Evolutionary conservation across 2,329 filamentous ascomycete species (phyloP).

Genomic region (Monosporascus ibericus): DNA sequence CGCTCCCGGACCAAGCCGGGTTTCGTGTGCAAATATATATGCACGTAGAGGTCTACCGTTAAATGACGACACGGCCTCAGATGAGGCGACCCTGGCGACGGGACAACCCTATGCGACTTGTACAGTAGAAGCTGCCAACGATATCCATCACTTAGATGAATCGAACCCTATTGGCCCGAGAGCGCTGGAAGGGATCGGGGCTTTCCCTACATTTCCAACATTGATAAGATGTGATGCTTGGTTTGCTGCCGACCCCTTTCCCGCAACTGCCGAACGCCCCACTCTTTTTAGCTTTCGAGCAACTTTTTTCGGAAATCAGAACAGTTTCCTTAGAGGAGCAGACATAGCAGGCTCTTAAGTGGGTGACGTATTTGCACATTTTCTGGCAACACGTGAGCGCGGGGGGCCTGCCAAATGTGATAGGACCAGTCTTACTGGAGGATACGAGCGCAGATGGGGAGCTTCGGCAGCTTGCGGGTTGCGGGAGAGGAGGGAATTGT

Average conservation of each 20-base stretch:
- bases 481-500: background rate
- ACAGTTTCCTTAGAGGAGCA: slow-evolving; percentile 33
- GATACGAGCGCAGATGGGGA: background rate
- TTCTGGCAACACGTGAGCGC: slow-evolving; percentile 7
- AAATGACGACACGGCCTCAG: too few relatives aligned
- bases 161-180: slow-evolving; percentile 3
- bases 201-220: slow-evolving; percentile 35
- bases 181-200: slow-evolving; percentile 10
- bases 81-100: too few relatives aligned
- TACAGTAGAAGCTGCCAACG: background rate
- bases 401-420: background rate
- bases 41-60: too few relatives aligned
- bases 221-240: slow-evolving; percentile 24
- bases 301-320: slow-evolving; percentile 34
- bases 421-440: background rate
- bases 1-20: background rate
- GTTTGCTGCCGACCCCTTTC: slow-evolving; percentile 23
- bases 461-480: background rate
- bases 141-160: background rate
- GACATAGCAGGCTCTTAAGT: slow-evolving; percentile 29
- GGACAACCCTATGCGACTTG: too few relatives aligned
- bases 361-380: slow-evolving; percentile 36
- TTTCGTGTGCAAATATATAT: background rate
- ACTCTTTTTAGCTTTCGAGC: slow-evolving; percentile 23
- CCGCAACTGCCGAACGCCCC: slow-evolving; percentile 34